These are phyloP conservation scores for Stellera chamaejasme DNA, from an alignment of 345 rosid genomes.

Conservation along the genomic window DNA sequence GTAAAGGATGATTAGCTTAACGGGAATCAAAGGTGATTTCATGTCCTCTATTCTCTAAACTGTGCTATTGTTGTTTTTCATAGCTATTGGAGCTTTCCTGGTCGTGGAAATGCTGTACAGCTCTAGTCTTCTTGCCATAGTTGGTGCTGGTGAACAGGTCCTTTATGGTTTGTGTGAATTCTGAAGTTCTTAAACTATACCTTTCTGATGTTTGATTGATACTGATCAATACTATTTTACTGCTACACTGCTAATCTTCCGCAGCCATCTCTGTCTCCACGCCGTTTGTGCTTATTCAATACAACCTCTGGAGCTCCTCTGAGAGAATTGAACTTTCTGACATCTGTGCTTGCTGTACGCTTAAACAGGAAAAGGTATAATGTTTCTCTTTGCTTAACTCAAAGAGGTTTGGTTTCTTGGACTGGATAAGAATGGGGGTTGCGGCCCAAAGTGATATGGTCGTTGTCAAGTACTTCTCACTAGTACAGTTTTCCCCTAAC, in stretches of 20 bases:
- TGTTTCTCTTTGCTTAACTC: not conserved
- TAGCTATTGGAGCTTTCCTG: slow-evolving; percentile 69
- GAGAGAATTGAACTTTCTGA: slow-evolving; percentile 63
- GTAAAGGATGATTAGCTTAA: too few species aligned
- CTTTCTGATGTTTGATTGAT: not conserved
- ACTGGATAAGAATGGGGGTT: not conserved
- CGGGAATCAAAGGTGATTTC: too few species aligned
- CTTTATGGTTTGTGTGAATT: not conserved
- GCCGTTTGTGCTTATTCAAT: slow-evolving; percentile 75
- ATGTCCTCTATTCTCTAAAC: not conserved
- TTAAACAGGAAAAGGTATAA: slow-evolving; percentile 64
- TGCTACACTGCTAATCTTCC: slow-evolving; percentile 11
- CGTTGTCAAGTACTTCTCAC: not conserved
- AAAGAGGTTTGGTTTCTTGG: not conserved
- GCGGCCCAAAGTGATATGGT: not conserved
- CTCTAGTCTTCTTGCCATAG: slow-evolving; percentile 89
- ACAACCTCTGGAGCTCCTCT: slow-evolving; percentile 55
- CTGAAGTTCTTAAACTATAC: not conserved
- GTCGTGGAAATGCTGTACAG: slow-evolving; percentile 88
- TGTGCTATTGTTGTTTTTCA: slow-evolving; percentile 6
- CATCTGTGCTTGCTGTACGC: slow-evolving; percentile 80
- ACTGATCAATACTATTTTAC: slow-evolving; percentile 3
- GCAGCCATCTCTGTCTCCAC: slow-evolving; percentile 79
- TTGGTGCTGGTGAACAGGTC: slow-evolving; percentile 98
- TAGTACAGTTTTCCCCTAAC: not conserved